Evolutionary conservation across 805 yeast genomes (phyloP), one percentile per base, ranked within the genome.

Genomic region (Candida ponderosae): DNA sequence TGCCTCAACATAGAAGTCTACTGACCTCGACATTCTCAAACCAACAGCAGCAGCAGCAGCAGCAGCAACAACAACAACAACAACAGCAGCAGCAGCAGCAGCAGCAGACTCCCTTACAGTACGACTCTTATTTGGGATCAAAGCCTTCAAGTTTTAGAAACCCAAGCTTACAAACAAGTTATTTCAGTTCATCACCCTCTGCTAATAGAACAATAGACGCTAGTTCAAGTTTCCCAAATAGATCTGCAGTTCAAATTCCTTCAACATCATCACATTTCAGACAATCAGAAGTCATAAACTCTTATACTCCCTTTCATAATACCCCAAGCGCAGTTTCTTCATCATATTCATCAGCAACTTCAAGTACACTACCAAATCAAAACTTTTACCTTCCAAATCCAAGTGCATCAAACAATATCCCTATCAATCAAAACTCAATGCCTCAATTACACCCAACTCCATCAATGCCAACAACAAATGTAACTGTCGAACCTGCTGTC

Each of bases 401-500:
- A 8, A 24, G 14, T 24, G 28, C 13, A 13, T 6, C 6, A 7
- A 24, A 24, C 14, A 11, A 11, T 9, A 24, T n/a, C n/a, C n/a
- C n/a, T n/a, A n/a, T n/a, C n/a, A n/a, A n/a, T n/a, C n/a, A n/a
- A n/a, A 29, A 29, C 33, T 18, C 18, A 16, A 34, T 40, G 19
- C 64, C 60, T 19, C 63, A 61, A 28, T 18, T 42, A 3, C 35
- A 35, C 7, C 68, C 70, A 18, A 54, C 68, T 0, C 67, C 67
- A 17, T 65, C 76, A 6, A 64, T 66, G 10, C 75, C 82, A 9
- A 76, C 82, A 3, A 76, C 82, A 1, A 68, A 64, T 40, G 62
- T 76, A 23, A 66, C 75, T 14, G 69, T 64, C 48, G 79, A 73
- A 45, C 52, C 63, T 18, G 74, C 71, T 24, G 28, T 13, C 3